These are phyloP conservation scores for Coprinopsis cinerea DNA, from an alignment of 768 basidiomycete genomes.

Conservation along the genomic window DNA sequence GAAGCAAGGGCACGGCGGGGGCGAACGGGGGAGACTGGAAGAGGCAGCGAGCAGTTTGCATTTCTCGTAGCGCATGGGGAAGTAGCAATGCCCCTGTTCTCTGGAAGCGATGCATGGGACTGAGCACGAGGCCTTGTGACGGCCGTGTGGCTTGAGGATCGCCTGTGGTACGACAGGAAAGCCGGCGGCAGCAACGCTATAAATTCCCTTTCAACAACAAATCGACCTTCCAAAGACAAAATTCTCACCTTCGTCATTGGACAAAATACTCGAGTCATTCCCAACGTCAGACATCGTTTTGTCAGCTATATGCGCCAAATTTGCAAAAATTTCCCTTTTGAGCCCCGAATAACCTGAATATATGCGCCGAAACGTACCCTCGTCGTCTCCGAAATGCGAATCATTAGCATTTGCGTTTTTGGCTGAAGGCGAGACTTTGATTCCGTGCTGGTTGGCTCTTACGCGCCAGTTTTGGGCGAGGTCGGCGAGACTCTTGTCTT, in stretches of 20 bases:
- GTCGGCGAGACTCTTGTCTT: constrained; percentile 50
- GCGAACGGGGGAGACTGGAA: constrained; percentile 28
- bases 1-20: constrained; percentile 23
- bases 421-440: constrained; percentile 48
- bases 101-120: constrained; percentile 41
- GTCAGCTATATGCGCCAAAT: constrained; percentile 48
- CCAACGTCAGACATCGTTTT: constrained; percentile 40
- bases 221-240: not conserved
- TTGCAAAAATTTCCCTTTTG: constrained; percentile 28
- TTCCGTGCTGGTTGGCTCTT: constrained; percentile 65
- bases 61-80: constrained; percentile 26
- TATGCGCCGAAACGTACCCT: constrained; percentile 35
- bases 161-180: constrained; percentile 35
- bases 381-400: constrained; percentile 37
- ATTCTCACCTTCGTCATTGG: constrained; percentile 44
- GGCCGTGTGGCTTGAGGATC: constrained; percentile 24
- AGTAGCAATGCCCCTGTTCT: constrained; percentile 1
- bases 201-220: constrained; percentile 14
- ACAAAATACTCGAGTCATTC: constrained; percentile 40
- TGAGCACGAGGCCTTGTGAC: constrained; percentile 47
- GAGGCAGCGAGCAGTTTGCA: constrained; percentile 21
- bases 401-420: constrained; percentile 46
- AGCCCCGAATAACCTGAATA: constrained; percentile 13
- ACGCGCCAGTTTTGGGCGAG: constrained; percentile 68
- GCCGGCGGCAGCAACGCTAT: constrained; percentile 54